Base-by-base conservation (phyloP, 2,329 filamentous ascomycete species). In the Trematosphaeria pertusa region DNA sequence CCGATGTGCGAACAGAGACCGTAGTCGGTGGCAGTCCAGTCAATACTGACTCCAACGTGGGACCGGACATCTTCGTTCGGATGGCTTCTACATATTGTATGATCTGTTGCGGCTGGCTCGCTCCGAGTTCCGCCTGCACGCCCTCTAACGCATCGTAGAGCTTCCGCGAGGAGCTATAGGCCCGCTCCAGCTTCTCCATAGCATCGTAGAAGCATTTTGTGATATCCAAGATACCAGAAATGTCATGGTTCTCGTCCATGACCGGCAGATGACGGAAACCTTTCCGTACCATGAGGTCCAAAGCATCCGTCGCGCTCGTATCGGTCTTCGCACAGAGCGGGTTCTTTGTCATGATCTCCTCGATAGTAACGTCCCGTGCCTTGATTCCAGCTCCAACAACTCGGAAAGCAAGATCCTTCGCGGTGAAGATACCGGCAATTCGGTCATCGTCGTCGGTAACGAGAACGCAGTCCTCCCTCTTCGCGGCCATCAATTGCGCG, bases 141-240 rank as follows among this genome's bases (percentile, higher is more conserved):
- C 94, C 94, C 75, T 99, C 94, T 48, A 99, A 78, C 24, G 94
- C 94, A 78, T 97, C 94, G 73, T 99, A 97, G 17, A 99, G 83
- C 75, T 97, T 96, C 61, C 94, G 86, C n/a, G 94, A 99, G 12
- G 94, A 97, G 57, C 91, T 91, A 73, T 99, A 99, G 39, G 94
- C 94, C 40, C 94, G 88, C 79, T 99, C 94, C 50, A 99, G 79
- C 80, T 99, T 99, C 80, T 99, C 94, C 94, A 99, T 99, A 33
- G 94, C 94, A 75, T 99, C 94, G 75, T 99, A 99, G 75, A 99
- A 99, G 76, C 94, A 99, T 76, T 97, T 99, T 46, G 94, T 99
- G 64, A 99, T 99, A 74, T 99, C 94, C 43, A 99, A 79, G 59
- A 99, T 92, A 78, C 94, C 94, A 6, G 92, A 96, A 54, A 99